Base-by-base conservation (phyloP, 1,139 yeast species). In the Suhomyces terraborum region DNA sequence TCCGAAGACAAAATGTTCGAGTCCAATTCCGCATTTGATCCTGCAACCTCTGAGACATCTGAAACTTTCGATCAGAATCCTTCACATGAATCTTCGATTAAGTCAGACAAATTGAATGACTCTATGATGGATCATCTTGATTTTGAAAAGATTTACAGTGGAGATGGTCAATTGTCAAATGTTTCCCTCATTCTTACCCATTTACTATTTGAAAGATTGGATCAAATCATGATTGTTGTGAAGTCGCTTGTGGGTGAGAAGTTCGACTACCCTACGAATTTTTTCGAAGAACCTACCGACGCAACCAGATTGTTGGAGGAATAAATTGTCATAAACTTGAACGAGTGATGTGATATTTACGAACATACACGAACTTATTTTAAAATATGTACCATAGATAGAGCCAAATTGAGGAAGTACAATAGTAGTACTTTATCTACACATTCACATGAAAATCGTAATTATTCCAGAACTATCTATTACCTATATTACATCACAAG, bases 221-320 rank as follows among this genome's bases (percentile, higher is more conserved):
- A 68, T 48, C 64, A 62, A 41, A 55, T 61, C 6, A 59, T 63
- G 46, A 42, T 66, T 7, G 50, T 61, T 12, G 58, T 62, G 13
- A 68, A 67, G 45, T 57, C 64, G 4, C 54, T 68, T 33, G 73
- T 68, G 8, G 73, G 74, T 1, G 74, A 68, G 38, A 62, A 63
- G 44, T 68, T 55, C 38, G 68, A 64, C 29, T 33, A 41, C 23
- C 50, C 49, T 21, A 40, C 40, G 10, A 28, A 38, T 4, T 28
- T 44, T 6, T 41, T 50, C 19, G 52, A 48, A 8, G 53, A 49
- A 17, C 33, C 35, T 3, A 26, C 19, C 16, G 38, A 37, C 14
- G 42, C 21, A 6, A 8, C 14, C 14, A 9, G 10, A 10, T 27
- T 36, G 13, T 25, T 31, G 19, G 16, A 24, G n/a, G n/a, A n/a